Base-by-base conservation (phyloP, 768 basidiomycete genomes). In the Kwoniella dendrophila region DNA sequence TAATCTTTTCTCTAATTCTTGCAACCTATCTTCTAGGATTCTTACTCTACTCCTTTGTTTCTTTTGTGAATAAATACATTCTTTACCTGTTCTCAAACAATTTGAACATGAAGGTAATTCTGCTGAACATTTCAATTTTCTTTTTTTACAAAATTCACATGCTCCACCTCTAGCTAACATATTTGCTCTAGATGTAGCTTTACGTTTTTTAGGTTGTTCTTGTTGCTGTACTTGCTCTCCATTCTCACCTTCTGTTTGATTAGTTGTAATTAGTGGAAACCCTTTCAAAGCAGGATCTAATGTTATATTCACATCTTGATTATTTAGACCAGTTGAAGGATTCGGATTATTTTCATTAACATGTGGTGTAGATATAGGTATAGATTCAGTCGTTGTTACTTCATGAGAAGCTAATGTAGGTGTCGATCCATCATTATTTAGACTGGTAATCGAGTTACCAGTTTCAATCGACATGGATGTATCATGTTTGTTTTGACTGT, bases 131-230 rank as follows among this genome's bases (percentile, higher is more conserved):
- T 70, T 75, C 14, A 75, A 30, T 50, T 72, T 75, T 11, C 73
- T 55, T 34, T 59, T 51, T 34, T 75, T 75, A 45, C 73, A 75
- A 38, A 68, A 75, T 30, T 75, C 73, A 53, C 73, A 75, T 4
- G 73, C 73, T n/a, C 64, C 73, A 4, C 73, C 73, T 54, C 73
- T 56, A n/a, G 71, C 59, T 4, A 75, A 53, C 73, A 75, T 75
- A 52, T 72, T 70, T n/a, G 69, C 69, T 43, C 73, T 41, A 12
- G 63, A 66, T 3, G 72, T 68, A 10, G 72, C 72, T 54, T 70
- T 73, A 10, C 72, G 64, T 55, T 73, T 73, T 18, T 16, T 43
- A 8, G 60, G 58, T 10, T 20, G 43, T 12, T 12, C 29, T n/a
- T 16, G 26, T n/a, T 32, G 14, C 12, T 4, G 12, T 12, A 14